phyloP scores from a whole-genome alignment of 306 rosid species.

The Macrotyloma uniflorum region DNA sequence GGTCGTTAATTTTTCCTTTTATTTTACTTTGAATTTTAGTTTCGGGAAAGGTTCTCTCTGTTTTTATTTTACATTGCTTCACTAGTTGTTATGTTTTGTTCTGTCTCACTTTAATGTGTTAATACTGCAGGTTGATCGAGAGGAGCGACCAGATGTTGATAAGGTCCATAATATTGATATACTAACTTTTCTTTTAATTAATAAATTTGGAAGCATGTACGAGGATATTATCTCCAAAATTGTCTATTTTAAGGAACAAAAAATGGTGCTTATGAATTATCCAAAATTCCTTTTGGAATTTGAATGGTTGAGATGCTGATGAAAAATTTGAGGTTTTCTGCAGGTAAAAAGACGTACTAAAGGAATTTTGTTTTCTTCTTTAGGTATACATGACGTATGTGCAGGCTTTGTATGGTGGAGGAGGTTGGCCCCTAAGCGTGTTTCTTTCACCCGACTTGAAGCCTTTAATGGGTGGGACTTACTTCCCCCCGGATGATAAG shows the following conservation, averaged over 20 bases:
- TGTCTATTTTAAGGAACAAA: not conserved
- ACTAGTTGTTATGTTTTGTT: slow-evolving; percentile 13
- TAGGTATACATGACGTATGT: slow-evolving; percentile 98
- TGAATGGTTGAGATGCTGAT: slow-evolving; percentile 19
- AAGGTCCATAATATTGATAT: slow-evolving; percentile 56
- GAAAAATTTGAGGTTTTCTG: slow-evolving; percentile 24
- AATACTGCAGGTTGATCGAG: slow-evolving; percentile 84
- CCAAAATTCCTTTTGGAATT: slow-evolving; percentile 4
- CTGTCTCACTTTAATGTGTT: slow-evolving; percentile 39
- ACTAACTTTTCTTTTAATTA: not conserved
- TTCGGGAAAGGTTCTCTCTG: slow-evolving; percentile 8
- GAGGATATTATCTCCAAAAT: not conserved
- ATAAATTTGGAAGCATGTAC: not conserved
- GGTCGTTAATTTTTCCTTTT: slow-evolving; percentile 46
- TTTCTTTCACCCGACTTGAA: slow-evolving; percentile 94
- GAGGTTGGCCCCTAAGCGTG: slow-evolving; percentile 95
- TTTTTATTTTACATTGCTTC: slow-evolving; percentile 12
- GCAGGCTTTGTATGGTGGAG: slow-evolving; percentile 96
- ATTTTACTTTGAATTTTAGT: slow-evolving; percentile 24
- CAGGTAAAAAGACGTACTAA: slow-evolving; percentile 30
- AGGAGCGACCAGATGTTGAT: slow-evolving; percentile 97
- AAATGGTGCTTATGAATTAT: not conserved
- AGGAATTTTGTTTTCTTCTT: not conserved
- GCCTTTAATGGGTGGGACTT: slow-evolving; percentile 99
- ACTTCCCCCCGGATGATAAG: slow-evolving; percentile 92